Percentiles rank a stretch among this genome's conserved stretches.
Evolutionary conservation across 2,329 filamentous ascomycete species (phyloP).

Genomic region (Sphaerulina vaccinii): DNA sequence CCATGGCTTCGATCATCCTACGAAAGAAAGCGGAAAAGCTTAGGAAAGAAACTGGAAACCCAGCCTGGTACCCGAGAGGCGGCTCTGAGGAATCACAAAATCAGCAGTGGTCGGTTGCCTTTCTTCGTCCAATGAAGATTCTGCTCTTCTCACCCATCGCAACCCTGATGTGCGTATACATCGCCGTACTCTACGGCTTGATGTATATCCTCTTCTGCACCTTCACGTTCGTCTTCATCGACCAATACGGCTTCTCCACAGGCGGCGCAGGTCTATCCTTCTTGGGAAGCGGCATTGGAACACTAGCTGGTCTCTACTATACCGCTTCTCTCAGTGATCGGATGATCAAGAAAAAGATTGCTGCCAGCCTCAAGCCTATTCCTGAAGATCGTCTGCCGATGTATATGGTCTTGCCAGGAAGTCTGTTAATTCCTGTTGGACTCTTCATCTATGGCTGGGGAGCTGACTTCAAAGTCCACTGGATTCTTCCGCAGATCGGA

Average conservation of each 20-base stretch:
- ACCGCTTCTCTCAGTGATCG: constrained; percentile 41
- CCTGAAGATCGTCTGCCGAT: constrained; percentile 18
- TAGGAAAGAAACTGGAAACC: constrained; percentile 43
- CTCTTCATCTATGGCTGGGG: constrained; percentile 26
- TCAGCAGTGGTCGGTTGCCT: constrained; percentile 38
- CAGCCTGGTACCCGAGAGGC: too few species aligned
- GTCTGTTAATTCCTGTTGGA: constrained; percentile 8
- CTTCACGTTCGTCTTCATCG: constrained; percentile 51
- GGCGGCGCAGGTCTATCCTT: constrained; percentile 33
- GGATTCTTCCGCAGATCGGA: constrained; percentile 28
- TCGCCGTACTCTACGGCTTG: constrained; percentile 49
- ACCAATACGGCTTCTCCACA: constrained; percentile 34
- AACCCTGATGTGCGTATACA: constrained; percentile 37
- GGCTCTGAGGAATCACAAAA: too few species aligned
- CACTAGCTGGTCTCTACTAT: constrained; percentile 41
- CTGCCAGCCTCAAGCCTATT: background rate
- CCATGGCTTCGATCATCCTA: background rate
- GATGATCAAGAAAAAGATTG: background rate
- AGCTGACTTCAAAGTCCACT: constrained; percentile 12
- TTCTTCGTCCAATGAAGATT: constrained; percentile 10
- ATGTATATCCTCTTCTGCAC: constrained; percentile 53
- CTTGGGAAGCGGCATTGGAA: constrained; percentile 29
- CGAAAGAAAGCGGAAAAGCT: background rate
- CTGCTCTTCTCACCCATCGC: constrained; percentile 17
- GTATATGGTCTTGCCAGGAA: constrained; percentile 11